Percentiles rank a stretch among this genome's conserved stretches.
Conservation (phyloP, 768 basidiomycete genomes). For the Termitomyces titanicus region DNA sequence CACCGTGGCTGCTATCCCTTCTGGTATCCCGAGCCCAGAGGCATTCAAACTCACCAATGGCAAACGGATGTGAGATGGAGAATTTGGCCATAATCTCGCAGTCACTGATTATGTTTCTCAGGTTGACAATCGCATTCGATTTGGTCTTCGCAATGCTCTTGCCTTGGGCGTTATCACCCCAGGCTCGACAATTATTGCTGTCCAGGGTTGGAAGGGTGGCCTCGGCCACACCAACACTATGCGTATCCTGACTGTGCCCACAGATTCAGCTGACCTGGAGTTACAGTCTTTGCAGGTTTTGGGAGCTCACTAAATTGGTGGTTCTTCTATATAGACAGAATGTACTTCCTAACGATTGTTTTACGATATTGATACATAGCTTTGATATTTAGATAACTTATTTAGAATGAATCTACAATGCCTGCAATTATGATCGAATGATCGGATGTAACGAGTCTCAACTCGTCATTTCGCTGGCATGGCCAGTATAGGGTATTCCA, state of each 20-base stretch:
- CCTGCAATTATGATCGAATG: neutral
- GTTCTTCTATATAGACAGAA: neutral
- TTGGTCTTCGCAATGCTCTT: slow-evolving; percentile 81
- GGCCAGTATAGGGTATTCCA: slow-evolving; percentile 3
- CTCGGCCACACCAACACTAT: slow-evolving; percentile 94
- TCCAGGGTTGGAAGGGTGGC: slow-evolving; percentile 99
- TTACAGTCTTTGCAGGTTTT: slow-evolving; percentile 52
- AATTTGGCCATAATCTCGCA: neutral
- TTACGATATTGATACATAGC: neutral
- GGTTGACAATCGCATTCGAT: slow-evolving; percentile 90
- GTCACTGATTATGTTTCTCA: slow-evolving; percentile 24
- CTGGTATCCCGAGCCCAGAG: slow-evolving; percentile 94
- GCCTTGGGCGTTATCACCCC: slow-evolving; percentile 83
- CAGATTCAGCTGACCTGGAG: slow-evolving; percentile 74
- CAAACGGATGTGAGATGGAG: slow-evolving; percentile 81
- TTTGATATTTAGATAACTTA: neutral
- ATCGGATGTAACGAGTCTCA: neutral
- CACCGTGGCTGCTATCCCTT: slow-evolving; percentile 97
- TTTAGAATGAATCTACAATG: neutral
- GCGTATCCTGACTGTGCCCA: slow-evolving; percentile 80
- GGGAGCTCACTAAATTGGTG: slow-evolving; percentile 12
- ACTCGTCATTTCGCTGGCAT: neutral
- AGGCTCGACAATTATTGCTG: slow-evolving; percentile 86
- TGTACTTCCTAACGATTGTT: neutral
- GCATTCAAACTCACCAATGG: slow-evolving; percentile 87